Base-by-base conservation (phyloP, 805 yeast species). In the Yarrowia divulgata region DNA sequence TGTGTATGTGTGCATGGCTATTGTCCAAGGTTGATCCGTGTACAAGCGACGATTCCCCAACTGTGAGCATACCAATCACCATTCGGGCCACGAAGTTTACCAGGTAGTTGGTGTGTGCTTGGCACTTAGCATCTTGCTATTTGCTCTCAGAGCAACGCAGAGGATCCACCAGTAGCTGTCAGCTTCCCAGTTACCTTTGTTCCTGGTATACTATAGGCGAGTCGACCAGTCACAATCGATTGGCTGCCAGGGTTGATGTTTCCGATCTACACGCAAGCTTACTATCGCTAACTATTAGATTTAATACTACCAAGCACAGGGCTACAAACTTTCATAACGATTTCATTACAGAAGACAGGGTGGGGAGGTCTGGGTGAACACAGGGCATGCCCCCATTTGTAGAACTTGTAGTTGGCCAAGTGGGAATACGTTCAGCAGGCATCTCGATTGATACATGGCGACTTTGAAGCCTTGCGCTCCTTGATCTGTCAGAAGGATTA, bases 281-380 rank as follows among this genome's bases (percentile, higher is more conserved):
- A 23, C 29, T 4, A 23, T 23, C 3, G 29, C 29, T 23, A 23
- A 4, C 29, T 23, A 23, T 23, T 23, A 23, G 29, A 46, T 23
- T 46, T 46, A 46, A 19, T 46, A 23, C 50, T 23, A 46, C 29
- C 29, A 23, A 4, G 29, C 29, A 23, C 50, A 46, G 32, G 50
- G n/a, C 34, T 18, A 16, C 50, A 46, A 34, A 46, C 50, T 46
- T 46, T 46, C 50, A 46, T 46, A 46, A 19, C 12, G 29, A 45
- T 9, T 45, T 45, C 48, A 45, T 23, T 45, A 45, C 3, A 10
- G 48, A 18, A 45, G 48, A 8, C 13, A 45, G 48, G 48, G 14
- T 45, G 46, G 46, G 46, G 46, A 14, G n/a, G 29, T 23, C 29
- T 23, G 29, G 4, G 29, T 23, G 29, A 23, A 23, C 3, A 4